Conservation (phyloP, 2,329 filamentous ascomycete species). For the Aureobasidium lini region DNA sequence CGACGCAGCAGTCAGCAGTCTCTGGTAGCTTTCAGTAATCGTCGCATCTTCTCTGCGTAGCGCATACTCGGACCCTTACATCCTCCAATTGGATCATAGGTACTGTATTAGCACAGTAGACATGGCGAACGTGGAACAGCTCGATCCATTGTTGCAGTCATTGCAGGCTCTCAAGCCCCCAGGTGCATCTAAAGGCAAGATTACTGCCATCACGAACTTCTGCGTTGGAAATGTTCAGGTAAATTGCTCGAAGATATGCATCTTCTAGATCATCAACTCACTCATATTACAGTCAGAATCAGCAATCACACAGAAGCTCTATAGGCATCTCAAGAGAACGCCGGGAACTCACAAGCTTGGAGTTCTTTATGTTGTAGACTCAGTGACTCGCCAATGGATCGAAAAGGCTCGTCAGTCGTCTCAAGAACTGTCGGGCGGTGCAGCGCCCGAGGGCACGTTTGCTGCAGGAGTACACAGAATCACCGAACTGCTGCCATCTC, state of each 20-base stretch:
- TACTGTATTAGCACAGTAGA: conserved; percentile 17
- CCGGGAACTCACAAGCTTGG: conserved; percentile 94
- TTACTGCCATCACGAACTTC: conserved; percentile 75
- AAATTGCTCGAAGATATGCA: conserved; percentile 27
- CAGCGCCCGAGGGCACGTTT: conserved; percentile 84
- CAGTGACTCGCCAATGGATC: conserved; percentile 97
- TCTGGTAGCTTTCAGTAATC: conserved; percentile 13
- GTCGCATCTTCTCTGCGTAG: not conserved
- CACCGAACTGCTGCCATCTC: conserved; percentile 82
- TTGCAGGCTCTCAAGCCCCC: conserved; percentile 89
- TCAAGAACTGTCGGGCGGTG: conserved; percentile 66
- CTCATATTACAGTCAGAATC: conserved; percentile 71
- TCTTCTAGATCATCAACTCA: not conserved
- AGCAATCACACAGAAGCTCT: conserved; percentile 90
- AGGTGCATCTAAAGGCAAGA: conserved; percentile 88
- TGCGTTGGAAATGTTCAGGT: conserved; percentile 90
- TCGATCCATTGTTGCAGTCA: conserved; percentile 83
- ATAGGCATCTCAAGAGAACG: conserved; percentile 93
- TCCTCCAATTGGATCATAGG: conserved; percentile 8
- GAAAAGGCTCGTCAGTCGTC: conserved; percentile 84
- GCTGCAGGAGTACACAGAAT: conserved; percentile 93
- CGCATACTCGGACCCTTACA: conserved; percentile 6
- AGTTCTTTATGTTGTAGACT: conserved; percentile 99
- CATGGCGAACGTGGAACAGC: conserved; percentile 59
- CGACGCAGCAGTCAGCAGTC: not conserved